phyloP scores from a whole-genome alignment of 208 protist genomes.

The Crithidia bombi region DNA sequence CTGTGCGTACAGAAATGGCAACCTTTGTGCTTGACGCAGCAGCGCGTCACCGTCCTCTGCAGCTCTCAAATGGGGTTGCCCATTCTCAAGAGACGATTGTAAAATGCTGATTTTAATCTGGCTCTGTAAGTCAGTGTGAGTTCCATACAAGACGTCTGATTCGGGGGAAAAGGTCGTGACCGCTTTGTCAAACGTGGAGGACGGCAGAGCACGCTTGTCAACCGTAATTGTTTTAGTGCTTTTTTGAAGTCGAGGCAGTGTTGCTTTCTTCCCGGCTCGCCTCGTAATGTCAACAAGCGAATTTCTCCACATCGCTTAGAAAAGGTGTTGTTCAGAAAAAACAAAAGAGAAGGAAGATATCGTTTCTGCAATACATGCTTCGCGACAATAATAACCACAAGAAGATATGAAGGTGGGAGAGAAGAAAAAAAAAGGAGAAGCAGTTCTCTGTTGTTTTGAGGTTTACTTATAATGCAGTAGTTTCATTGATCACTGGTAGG shows the following conservation, averaged over 20 bases:
- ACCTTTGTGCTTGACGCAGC: conserved; percentile 4
- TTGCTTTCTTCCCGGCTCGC: neutral
- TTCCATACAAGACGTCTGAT: conserved; percentile 8
- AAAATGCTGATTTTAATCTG: conserved; percentile 18
- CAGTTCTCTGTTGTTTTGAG: no score
- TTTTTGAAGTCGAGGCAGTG: neutral
- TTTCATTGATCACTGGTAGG: no score
- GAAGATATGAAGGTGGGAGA: no score
- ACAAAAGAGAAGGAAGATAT: neutral
- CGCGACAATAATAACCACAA: no score
- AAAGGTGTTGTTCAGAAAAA: conserved; percentile 1
- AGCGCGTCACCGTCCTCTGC: conserved; percentile 9
- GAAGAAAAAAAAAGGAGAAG: no score
- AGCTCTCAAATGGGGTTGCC: neutral
- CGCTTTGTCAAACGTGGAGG: neutral
- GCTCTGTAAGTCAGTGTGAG: conserved; percentile 9
- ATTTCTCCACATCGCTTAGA: conserved; percentile 6
- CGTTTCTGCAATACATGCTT: no score
- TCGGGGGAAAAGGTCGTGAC: neutral
- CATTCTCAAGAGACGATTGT: conserved; percentile 17
- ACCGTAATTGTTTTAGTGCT: neutral
- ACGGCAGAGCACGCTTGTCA: neutral
- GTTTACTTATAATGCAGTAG: no score
- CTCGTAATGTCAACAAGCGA: conserved; percentile 2
- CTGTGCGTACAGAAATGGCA: conserved; percentile 31